Evolutionary conservation across 805 yeast genomes (phyloP), one percentile per base, ranked within the genome.

Genomic region (Starmerella etchellsii): DNA sequence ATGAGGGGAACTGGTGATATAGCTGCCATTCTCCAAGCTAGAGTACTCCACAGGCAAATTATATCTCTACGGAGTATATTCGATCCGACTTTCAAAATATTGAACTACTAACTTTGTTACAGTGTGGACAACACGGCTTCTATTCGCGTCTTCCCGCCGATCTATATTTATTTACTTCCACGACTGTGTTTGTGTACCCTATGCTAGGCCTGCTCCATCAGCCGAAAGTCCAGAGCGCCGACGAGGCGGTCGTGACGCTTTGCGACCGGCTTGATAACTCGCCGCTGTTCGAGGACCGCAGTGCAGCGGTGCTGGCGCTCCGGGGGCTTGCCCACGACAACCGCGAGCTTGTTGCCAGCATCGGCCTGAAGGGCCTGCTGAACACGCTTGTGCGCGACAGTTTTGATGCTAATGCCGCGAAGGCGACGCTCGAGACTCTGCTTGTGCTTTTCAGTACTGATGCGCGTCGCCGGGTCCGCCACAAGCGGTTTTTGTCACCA

Each of bases 211-310:
- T 65, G 22, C 52, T 66, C 34, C 43, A 64, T 16, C 69, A 63
- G 49, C 77, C 76, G 20, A 71, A 70, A 52, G 64, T 60, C 6
- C 78, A 67, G 54, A 64, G 74, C 8, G 88, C 76, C 3, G 83
- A 78, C 51, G 94, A 82, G 54, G 80, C 94, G 13, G 88, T 91
- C 44, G 75, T 88, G 5, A 83, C 91, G 4, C 66, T 91, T 33
- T 82, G 95, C 51, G 95, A 93, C 56, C 67, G 97, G 31, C 70
- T 88, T 41, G 73, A 76, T 33, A 84, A 91, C 61, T 78, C 96
- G 3, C 78, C 80, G 0, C 61, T 81, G 47, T 68, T 91, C 2
- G 75, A 81, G 23, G 98, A 91, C 61, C 68, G 96, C 47, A 66
- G 94, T 40, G 88, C 95, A 1, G 97, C 97, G 0, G 81, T 88